phyloP scores from a whole-genome alignment of 1,284 basidiomycete species.

The Schizophyllum commune region DNA sequence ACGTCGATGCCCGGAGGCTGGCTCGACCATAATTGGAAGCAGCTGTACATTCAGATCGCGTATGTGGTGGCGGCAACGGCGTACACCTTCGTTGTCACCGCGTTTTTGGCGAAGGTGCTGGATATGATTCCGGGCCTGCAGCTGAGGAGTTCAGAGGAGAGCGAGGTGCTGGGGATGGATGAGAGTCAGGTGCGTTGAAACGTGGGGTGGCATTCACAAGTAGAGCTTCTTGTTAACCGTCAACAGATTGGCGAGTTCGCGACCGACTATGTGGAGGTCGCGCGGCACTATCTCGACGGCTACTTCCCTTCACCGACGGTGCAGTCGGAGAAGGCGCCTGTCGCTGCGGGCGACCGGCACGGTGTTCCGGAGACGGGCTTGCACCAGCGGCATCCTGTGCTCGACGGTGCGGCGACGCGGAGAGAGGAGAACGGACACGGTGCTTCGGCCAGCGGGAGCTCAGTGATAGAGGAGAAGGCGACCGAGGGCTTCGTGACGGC shows the following conservation, averaged over 20 bases:
- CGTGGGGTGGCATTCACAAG: background rate
- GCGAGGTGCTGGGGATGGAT: conserved; percentile 85
- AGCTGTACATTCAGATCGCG: conserved; percentile 61
- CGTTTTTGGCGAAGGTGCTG: conserved; percentile 58
- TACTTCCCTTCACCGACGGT: conserved; percentile 23
- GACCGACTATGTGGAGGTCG: conserved; percentile 72
- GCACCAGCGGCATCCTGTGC: conserved; percentile 5
- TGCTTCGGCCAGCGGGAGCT: conserved; percentile 1
- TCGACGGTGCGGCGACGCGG: conserved; percentile 15
- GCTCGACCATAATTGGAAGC: conserved; percentile 66
- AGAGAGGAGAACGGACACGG: conserved; percentile 15
- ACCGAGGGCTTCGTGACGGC: background rate
- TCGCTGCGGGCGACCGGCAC: conserved; percentile 42
- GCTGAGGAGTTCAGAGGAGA: conserved; percentile 68
- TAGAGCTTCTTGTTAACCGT: background rate
- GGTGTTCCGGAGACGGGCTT: conserved; percentile 30
- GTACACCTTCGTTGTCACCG: conserved; percentile 66
- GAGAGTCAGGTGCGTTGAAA: conserved; percentile 70
- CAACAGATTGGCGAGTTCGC: conserved; percentile 70
- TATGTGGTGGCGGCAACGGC: conserved; percentile 67
- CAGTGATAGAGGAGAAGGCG: background rate
- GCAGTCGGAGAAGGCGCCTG: conserved; percentile 16
- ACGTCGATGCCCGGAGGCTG: conserved; percentile 63
- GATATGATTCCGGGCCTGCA: conserved; percentile 66
- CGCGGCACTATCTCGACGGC: conserved; percentile 59